A percentile compares a stretch with the other conserved stretches of the same genome.
These are phyloP conservation scores for Cenococcum geophilum DNA, from an alignment of 495 filamentous ascomycete genomes.

Conservation along the genomic window DNA sequence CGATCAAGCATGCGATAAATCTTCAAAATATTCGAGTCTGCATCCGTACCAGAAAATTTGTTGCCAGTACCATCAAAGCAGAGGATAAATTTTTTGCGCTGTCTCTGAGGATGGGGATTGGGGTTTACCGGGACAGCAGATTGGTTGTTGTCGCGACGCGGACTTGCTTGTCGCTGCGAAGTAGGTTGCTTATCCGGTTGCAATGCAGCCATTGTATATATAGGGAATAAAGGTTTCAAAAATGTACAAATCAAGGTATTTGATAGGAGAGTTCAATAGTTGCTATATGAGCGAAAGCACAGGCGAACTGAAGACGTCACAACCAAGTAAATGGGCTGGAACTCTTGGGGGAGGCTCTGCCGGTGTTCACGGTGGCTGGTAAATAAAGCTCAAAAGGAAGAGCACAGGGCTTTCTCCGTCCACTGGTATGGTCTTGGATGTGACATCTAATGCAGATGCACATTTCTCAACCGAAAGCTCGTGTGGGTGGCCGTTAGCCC, in stretches of 20 bases:
- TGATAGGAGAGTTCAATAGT: no score
- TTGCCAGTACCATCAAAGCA: slow-evolving; percentile 92
- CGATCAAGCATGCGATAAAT: slow-evolving; percentile 67
- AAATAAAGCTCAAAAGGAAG: no score
- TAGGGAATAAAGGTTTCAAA: neutral
- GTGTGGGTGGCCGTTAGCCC: neutral
- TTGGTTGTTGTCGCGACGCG: slow-evolving; percentile 17
- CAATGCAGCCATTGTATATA: neutral
- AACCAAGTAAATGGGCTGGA: no score
- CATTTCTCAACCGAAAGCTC: neutral
- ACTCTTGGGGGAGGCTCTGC: no score
- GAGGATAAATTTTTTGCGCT: slow-evolving; percentile 58
- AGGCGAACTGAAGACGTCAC: no score
- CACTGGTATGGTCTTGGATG: neutral
- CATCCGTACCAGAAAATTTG: slow-evolving; percentile 72
- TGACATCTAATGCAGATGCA: neutral
- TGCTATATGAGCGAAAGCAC: no score
- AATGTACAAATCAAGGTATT: no score
- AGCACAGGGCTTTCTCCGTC: no score
- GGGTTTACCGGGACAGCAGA: neutral
- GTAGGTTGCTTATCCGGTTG: neutral
- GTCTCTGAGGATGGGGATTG: slow-evolving; percentile 15
- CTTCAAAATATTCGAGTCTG: slow-evolving; percentile 85
- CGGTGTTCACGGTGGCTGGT: no score
- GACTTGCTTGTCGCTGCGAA: slow-evolving; percentile 5